These are phyloP conservation scores for Sporothrix pseudoabietina DNA, from an alignment of 2,329 filamentous ascomycete genomes.

Conservation along the genomic window DNA sequence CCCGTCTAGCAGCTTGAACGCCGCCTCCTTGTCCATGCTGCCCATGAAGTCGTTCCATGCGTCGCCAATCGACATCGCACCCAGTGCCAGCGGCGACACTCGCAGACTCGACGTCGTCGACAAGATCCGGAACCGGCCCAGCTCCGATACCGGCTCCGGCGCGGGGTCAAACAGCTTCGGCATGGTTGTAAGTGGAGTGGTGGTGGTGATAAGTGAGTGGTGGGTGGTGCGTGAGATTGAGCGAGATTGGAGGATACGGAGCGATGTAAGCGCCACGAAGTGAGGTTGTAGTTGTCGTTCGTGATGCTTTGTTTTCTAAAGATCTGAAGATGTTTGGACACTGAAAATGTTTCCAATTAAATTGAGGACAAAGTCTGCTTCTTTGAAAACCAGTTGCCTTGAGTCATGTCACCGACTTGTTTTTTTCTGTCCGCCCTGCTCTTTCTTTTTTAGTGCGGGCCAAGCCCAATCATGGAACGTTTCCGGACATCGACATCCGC, in stretches of 20 bases:
- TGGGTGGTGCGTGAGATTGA: neutral
- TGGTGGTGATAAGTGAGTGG: neutral
- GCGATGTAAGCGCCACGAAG: neutral
- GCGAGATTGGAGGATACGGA: neutral
- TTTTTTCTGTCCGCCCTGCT: neutral
- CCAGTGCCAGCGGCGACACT: slow-evolving; percentile 56
- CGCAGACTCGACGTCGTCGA: slow-evolving; percentile 53
- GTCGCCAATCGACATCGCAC: slow-evolving; percentile 51
- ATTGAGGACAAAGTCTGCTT: neutral
- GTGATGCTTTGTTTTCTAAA: neutral
- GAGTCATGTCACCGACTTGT: slow-evolving; percentile 2
- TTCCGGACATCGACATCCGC: slow-evolving; percentile 8
- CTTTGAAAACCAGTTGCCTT: neutral
- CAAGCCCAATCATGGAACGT: neutral
- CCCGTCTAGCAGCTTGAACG: slow-evolving; percentile 38
- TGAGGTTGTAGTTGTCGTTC: neutral
- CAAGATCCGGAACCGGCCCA: slow-evolving; percentile 57
- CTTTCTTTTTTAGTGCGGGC: neutral
- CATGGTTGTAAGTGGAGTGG: slow-evolving; percentile 17
- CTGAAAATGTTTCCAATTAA: neutral
- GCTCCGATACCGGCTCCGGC: slow-evolving; percentile 45
- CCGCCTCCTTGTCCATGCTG: slow-evolving; percentile 36
- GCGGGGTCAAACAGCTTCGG: slow-evolving; percentile 15
- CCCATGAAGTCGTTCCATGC: slow-evolving; percentile 36
- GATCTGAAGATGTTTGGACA: neutral